Evolutionary conservation across 1,139 yeast genomes (phyloP), one percentile per base, ranked within the genome.

Genomic region (Taphrina flavorubra): DNA sequence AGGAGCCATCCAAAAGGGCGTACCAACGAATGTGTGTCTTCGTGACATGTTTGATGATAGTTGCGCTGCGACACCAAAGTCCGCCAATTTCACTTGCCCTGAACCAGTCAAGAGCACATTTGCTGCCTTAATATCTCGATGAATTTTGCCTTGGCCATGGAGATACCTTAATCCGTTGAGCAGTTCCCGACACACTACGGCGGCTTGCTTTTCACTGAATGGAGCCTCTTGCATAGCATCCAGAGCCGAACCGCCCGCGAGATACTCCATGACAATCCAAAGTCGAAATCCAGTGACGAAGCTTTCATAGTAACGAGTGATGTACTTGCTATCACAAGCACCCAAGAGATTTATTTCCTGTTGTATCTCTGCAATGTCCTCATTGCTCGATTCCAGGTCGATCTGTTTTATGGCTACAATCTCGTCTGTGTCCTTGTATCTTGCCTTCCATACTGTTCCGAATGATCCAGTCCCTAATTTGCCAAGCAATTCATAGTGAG

Each of bases 1-100:
- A 0, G 99, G 99, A 0, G 98, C 96, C 99, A 95, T 95, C 95
- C 98, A 94, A 77, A 92, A 94, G 40, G 99, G 99, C 0, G 99
- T 94, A 0, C 99, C 99, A 8, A 94, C 99, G 75, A 96, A 94
- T 0, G 99, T 94, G 74, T 89, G 88, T 72, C 97, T 77, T 69
- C 87, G 84, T 64, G 88, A 90, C 77, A 89, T 83, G 78, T 87
- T 90, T 74, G 86, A 90, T 40, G 92, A 89, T 68, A 87, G 84
- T 78, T 88, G 97, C 20, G 92, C 90, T 0, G 97, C 95, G 3
- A 94, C 96, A 0, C 99, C 99, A 79, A 94, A 94, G 78, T 95
- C 99, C 1, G 97, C 97, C 68, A 94, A 82, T 76, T 94, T 94
- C 37, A 92, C 94, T n/a, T 84, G 87, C 0, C 97, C 97, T 8